Percentiles rank a stretch among this genome's conserved stretches.
These are phyloP conservation scores for Haplographium delicatum DNA, from an alignment of 495 filamentous ascomycete genomes.

Conservation along the genomic window DNA sequence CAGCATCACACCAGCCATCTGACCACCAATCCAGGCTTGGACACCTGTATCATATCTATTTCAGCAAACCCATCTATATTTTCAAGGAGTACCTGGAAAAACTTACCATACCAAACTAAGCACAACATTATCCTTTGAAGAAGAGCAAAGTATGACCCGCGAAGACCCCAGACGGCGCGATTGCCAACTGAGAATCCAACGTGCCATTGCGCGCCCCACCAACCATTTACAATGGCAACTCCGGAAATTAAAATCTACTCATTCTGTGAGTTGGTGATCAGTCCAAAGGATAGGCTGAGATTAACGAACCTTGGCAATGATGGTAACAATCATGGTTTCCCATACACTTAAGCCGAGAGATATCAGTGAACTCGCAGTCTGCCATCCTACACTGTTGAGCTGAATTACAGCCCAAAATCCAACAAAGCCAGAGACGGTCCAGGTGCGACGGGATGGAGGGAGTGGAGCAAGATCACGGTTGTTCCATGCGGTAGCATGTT, in stretches of 20 bases:
- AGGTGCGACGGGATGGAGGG: slow-evolving; percentile 1
- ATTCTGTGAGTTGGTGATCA: too few species aligned
- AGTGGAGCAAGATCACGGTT: slow-evolving; percentile 5
- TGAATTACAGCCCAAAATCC: slow-evolving; percentile 28
- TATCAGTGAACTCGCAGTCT: slow-evolving; percentile 33
- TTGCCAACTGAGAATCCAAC: slow-evolving; percentile 29
- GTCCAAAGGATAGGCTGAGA: too few species aligned
- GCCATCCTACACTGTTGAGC: slow-evolving; percentile 33
- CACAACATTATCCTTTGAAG: slow-evolving; percentile 18
- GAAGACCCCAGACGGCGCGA: slow-evolving; percentile 29
- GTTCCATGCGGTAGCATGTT: too few species aligned
- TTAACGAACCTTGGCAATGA: too few species aligned
- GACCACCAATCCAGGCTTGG: slow-evolving; percentile 6
- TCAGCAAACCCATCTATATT: too few species aligned
- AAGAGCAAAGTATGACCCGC: slow-evolving; percentile 14
- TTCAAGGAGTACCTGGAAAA: too few species aligned
- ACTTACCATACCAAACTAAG: slow-evolving; percentile 30
- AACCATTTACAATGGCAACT: too few species aligned
- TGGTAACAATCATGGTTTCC: too few species aligned
- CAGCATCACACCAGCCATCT: background rate
- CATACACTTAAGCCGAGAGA: too few species aligned
- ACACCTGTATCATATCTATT: too few species aligned
- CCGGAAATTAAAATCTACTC: too few species aligned
- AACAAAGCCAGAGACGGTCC: slow-evolving; percentile 22
- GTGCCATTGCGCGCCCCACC: slow-evolving; percentile 13